Conservation (phyloP, 768 basidiomycete species). For the Fomitopsis pulvina region DNA sequence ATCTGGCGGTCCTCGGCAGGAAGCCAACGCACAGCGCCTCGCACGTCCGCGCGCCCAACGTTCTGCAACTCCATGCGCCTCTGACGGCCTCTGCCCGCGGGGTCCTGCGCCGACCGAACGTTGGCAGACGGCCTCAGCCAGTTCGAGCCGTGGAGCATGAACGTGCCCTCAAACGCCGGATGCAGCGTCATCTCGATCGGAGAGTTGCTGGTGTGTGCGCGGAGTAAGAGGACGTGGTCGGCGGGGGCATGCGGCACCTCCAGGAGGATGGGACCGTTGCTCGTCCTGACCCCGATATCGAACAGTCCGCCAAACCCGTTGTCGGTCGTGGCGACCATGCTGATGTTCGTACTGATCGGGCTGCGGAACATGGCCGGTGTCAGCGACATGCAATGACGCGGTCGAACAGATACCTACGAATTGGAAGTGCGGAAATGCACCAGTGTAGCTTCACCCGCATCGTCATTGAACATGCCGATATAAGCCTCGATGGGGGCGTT, state of each 20-base stretch:
- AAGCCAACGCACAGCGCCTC: conserved; percentile 8
- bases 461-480: conserved; percentile 30
- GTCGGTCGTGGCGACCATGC: conserved; percentile 9
- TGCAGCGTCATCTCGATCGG: conserved; percentile 27
- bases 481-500: conserved; percentile 28
- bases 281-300: conserved; percentile 24
- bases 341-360: conserved; percentile 13
- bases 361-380: conserved; percentile 3
- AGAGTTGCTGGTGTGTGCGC: conserved; percentile 28
- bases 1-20: conserved; percentile 1
- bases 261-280: conserved; percentile 28
- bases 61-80: not conserved
- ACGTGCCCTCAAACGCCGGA: conserved; percentile 34
- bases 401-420: conserved; percentile 26
- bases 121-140: conserved; percentile 1
- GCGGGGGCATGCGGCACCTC: conserved; percentile 27
- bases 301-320: conserved; percentile 24
- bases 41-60: conserved; percentile 1
- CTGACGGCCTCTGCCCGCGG: conserved; percentile 12
- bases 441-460: conserved; percentile 19
- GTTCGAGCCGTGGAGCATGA: conserved; percentile 20
- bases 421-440: conserved; percentile 34
- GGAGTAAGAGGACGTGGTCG: conserved; percentile 26
- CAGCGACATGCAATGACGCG: not conserved
- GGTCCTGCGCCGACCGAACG: conserved; percentile 12